Evolutionary conservation across 2,329 filamentous ascomycete genomes (phyloP), one percentile per base, ranked within the genome.

Genomic region (Dactylonectria estremocensis): DNA sequence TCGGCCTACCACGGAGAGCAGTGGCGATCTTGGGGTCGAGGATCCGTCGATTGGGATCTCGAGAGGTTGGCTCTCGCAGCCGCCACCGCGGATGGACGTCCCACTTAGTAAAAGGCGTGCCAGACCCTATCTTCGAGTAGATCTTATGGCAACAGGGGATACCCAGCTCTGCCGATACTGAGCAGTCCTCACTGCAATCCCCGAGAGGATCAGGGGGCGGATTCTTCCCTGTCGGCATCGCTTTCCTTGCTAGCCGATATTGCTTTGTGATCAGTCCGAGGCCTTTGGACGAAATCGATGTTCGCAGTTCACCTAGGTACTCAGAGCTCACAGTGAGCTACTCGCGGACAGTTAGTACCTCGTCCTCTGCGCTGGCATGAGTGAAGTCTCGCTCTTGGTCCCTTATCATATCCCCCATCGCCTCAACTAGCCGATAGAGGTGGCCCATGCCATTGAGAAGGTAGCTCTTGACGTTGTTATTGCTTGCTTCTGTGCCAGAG

Each of bases 381-480:
- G 45, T 14, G 24, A 66, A 66, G 49, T 66, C 63, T 28, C 50
- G 63, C 56, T 66, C 63, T 52, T 61, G 56, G 50, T 66, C 63
- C 52, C 10, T 53, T 35, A 66, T 43, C 57, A 66, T 66, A 43
- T 49, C 63, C 49, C 61, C 28, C n/a, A 66, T 66, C 10, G 63
- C 63, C 52, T 66, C 63, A 24, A 66, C 57, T 18, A 66, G 63
- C 55, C 48, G 31, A 54, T 60, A 66, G 18, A 61, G 31, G 53
- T 56, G 48, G 49, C 61, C 50, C 45, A 59, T 64, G 22, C 54
- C 54, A 43, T 64, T 64, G 14, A 64, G 61, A 52, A 64, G 61
- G 46, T 64, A 64, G 46, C 61, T 64, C 46, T 64, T 64, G 61
- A 59, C 35, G 54, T 64, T 59, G 61, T 64, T 64, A 40, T 59